A percentile compares a stretch with the other conserved stretches of the same genome.
Evolutionary conservation across 768 basidiomycete species (phyloP).

Genomic region (Mycena haematopus): DNA sequence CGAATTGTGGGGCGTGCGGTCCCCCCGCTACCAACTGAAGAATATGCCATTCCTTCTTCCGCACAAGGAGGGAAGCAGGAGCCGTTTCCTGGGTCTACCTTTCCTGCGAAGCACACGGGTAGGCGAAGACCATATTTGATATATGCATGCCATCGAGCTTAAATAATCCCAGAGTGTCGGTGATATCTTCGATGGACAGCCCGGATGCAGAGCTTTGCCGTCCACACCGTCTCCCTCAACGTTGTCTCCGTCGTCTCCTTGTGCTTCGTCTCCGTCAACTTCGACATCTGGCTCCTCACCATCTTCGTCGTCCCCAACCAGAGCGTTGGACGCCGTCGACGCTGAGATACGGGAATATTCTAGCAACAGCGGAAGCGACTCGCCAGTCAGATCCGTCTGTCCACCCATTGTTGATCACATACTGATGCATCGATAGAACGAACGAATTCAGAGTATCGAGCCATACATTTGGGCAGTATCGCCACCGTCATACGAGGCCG

Average conservation of each 20-base stretch:
- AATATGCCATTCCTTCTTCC: neutral
- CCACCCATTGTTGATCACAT: neutral
- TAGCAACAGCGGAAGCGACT: neutral
- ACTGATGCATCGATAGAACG: neutral
- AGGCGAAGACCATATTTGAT: too few relatives aligned
- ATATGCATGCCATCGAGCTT: neutral
- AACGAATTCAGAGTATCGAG: neutral
- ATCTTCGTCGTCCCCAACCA: neutral
- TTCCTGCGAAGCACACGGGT: neutral
- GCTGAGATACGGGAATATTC: too few relatives aligned
- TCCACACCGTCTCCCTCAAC: neutral
- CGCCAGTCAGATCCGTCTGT: neutral
- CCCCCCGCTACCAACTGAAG: neutral
- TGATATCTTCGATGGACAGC: too few relatives aligned
- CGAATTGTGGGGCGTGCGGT: too few relatives aligned
- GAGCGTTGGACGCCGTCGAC: neutral
- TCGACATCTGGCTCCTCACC: neutral
- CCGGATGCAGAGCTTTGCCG: too few relatives aligned
- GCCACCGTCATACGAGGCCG: neutral
- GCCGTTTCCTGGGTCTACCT: neutral
- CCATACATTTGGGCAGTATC: neutral
- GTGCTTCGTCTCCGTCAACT: neutral
- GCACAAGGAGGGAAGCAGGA: neutral
- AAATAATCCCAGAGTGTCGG: neutral
- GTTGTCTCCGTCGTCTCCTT: constrained; percentile 1